phyloP scores from a whole-genome alignment of 768 basidiomycete species.

The Phlegmacium glaucopus region DNA sequence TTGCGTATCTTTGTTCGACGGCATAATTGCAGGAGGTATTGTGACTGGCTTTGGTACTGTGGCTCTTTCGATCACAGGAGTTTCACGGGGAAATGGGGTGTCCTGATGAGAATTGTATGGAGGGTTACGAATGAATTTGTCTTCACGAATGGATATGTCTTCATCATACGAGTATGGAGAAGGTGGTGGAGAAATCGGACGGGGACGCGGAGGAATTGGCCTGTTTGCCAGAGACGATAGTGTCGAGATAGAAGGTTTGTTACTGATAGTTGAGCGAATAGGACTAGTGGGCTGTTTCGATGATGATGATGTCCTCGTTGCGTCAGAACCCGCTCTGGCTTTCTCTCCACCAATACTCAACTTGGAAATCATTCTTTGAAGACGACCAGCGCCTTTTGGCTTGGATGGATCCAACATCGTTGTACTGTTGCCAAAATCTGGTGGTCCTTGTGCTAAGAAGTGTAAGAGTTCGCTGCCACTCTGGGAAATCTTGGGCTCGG shows the following conservation, averaged over 20 bases:
- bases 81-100: slow-evolving; percentile 9
- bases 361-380: slow-evolving; percentile 83
- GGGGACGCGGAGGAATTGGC: slow-evolving; percentile 59
- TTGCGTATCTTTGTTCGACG: slow-evolving; percentile 8
- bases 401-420: slow-evolving; percentile 38
- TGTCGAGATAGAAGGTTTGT: slow-evolving; percentile 34
- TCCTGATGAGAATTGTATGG: slow-evolving; percentile 15
- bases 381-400: slow-evolving; percentile 53
- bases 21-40: slow-evolving; percentile 5
- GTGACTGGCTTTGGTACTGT: slow-evolving; percentile 14
- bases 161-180: slow-evolving; percentile 31
- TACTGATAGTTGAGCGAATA: slow-evolving; percentile 17
- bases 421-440: slow-evolving; percentile 33
- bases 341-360: slow-evolving; percentile 53
- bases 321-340: slow-evolving; percentile 18
- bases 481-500: slow-evolving; percentile 42
- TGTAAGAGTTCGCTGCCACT: slow-evolving; percentile 50
- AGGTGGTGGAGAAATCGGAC: slow-evolving; percentile 45
- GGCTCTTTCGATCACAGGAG: slow-evolving; percentile 9
- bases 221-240: slow-evolving; percentile 52
- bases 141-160: slow-evolving; percentile 33
- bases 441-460: slow-evolving; percentile 57
- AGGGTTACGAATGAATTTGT: slow-evolving; percentile 19
- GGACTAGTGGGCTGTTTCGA: slow-evolving; percentile 13
- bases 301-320: slow-evolving; percentile 13